Conservation (phyloP, 352 stramenopile genomes). For the Globisporangium emineosum region DNA sequence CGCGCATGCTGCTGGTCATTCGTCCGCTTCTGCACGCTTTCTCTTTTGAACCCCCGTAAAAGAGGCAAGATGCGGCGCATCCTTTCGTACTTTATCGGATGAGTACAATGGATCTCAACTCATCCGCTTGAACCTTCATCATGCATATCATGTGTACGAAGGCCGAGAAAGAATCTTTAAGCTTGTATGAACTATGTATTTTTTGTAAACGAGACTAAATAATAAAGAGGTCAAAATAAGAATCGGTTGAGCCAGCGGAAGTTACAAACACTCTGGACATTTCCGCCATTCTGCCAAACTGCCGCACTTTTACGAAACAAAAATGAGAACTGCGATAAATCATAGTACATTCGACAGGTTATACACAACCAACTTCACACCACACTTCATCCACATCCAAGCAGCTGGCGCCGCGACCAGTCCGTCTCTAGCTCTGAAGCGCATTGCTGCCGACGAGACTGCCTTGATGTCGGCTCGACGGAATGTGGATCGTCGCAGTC, state of each 20-base stretch:
- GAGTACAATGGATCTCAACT: neutral
- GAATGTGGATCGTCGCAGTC: slow-evolving; percentile 20
- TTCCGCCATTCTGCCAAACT: neutral
- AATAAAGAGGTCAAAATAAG: slow-evolving; percentile 1
- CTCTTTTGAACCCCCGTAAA: slow-evolving; percentile 11
- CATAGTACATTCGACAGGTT: slow-evolving; percentile 9
- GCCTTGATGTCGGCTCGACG: slow-evolving; percentile 10
- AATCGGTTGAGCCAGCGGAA: neutral
- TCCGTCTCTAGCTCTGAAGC: neutral
- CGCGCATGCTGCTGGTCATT: slow-evolving; percentile 63
- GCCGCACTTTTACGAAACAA: slow-evolving; percentile 15
- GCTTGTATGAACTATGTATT: neutral
- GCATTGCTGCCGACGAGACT: slow-evolving; percentile 6
- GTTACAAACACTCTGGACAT: slow-evolving; percentile 11
- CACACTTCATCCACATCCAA: neutral
- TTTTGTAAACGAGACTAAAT: neutral
- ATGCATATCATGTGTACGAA: neutral
- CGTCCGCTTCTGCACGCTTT: neutral
- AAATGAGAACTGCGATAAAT: slow-evolving; percentile 9
- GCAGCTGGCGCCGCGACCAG: neutral
- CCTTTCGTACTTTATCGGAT: slow-evolving; percentile 13
- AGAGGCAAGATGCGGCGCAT: neutral
- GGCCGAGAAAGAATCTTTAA: too few relatives aligned
- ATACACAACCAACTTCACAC: neutral
- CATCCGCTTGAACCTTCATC: neutral